Evolutionary conservation across 1,284 basidiomycete species (phyloP).

Genomic region (Bjerkandera adusta): DNA sequence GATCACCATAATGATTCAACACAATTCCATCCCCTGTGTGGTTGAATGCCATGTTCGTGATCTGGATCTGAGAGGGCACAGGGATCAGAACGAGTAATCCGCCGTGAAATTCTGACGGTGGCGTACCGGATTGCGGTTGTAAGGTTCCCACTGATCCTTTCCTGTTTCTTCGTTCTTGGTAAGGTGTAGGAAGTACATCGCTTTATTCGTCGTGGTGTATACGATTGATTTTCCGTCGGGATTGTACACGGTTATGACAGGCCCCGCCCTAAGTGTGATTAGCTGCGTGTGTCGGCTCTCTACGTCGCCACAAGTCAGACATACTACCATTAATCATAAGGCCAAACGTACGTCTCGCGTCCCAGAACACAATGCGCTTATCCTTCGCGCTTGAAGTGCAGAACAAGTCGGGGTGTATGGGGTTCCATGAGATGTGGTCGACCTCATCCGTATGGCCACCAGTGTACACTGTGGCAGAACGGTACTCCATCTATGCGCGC

Average conservation of each 20-base stretch:
- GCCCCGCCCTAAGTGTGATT: constrained; percentile 51
- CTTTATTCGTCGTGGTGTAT: constrained; percentile 57
- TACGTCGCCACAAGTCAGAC: constrained; percentile 26
- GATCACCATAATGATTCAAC: constrained; percentile 58
- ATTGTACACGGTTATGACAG: constrained; percentile 63
- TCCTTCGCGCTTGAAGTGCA: constrained; percentile 76
- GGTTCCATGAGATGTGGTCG: constrained; percentile 78
- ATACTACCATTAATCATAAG: background rate
- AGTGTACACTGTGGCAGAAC: constrained; percentile 58
- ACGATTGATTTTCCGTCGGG: constrained; percentile 67
- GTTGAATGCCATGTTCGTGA: constrained; percentile 68
- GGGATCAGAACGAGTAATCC: background rate
- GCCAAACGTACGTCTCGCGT: constrained; percentile 65
- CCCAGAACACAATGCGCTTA: constrained; percentile 74
- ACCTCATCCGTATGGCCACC: constrained; percentile 73
- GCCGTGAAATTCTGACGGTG: background rate
- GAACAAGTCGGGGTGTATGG: constrained; percentile 76
- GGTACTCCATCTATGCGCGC: constrained; percentile 56
- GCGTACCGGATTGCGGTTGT: constrained; percentile 46
- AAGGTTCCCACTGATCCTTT: constrained; percentile 58
- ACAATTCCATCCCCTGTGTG: constrained; percentile 68
- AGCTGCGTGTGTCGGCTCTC: constrained; percentile 68
- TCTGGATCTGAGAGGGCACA: constrained; percentile 35
- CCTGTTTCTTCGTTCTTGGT: constrained; percentile 51
- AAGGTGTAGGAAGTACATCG: constrained; percentile 55